Evolutionary conservation across 805 yeast species (phyloP), one percentile per base, ranked within the genome.

Genomic region (Cyberlindnera saturnus): DNA sequence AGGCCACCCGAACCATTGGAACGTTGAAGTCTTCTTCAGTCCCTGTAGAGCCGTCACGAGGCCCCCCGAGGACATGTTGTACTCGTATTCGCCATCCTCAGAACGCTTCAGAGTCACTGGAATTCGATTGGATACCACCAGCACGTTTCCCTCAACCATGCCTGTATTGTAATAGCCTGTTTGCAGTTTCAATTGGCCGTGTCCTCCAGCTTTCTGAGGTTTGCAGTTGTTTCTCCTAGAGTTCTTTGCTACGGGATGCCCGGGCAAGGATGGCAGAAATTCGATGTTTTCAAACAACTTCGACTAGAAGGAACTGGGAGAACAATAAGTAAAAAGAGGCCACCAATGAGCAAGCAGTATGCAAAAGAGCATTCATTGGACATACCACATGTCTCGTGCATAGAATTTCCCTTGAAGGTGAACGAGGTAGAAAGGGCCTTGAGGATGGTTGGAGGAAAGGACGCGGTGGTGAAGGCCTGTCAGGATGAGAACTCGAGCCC

Each of bases 1-100:
- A 2, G 98, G 96, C 99, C 99, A 93, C 14, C 99, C 99, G 57
- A 86, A 81, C 99, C 99, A 93, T 61, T 89, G 93, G 65, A 89
- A 89, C 39, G 84, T 82, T 9, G 87, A 79, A 3, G 82, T 67
- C 57, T 86, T 85, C 62, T 87, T 87, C 42, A 93, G 68, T 1
- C 98, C 98, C 58, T 90, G 95, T 34, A 93, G 69, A 0, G 97
- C 99, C 1, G 97, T 88, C 19, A 95, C 99, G 39, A 93, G 75
- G 2, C 99, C 99, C 23, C 99, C 99, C 2, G 96, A 86, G 28
- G 97, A 89, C 97, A 93, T 87, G 39, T 81, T 66, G 63, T 91
- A 93, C 46, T 79, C 80, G 61, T 88, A 93, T 11, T 73, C 63
- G 3, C 91, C 89, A 36, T 71, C 69, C 1, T 66, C 61, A 14